Evolutionary conservation across 2,329 filamentous ascomycete genomes (phyloP), one percentile per base, ranked within the genome.

Genomic region (Paraphaeosphaeria sporulosa): DNA sequence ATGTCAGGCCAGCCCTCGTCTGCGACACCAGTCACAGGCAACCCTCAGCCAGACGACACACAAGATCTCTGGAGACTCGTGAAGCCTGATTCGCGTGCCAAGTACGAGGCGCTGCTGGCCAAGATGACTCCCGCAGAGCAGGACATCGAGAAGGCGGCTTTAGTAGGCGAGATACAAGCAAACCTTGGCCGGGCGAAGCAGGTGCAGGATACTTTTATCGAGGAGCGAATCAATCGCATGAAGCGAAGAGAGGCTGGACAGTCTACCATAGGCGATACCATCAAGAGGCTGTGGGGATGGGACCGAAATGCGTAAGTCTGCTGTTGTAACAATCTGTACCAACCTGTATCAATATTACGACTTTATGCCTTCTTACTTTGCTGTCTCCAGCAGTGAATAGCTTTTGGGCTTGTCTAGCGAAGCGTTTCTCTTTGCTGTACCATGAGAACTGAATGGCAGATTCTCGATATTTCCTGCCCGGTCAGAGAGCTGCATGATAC

Each of bases 211-310:
- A 67, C 72, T 3, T 76, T 76, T 25, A 58, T 77, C 12, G 71
- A 75, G 59, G 74, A 77, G 62, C 69, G 74, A 4, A 71, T 76
- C 57, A 70, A 70, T 25, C 69, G 75, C 19, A 71, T 76, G 69
- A 72, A 76, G 69, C 67, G 72, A 57, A 74, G 64, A 58, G 72
- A 77, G 54, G 64, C 70, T 15, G 76, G 76, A 0, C 73, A 76
- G 57, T 71, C 73, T 4, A 78, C 76, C 0, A 65, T 79, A 55
- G 76, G 76, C 10, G 76, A 78, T 64, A 74, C 65, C 3, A 75
- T 79, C 25, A 79, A 79, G 57, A 69, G 65, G 10, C 66, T 68
- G 57, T 78, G 76, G 75, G 76, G 76, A 2, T 77, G 76, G 76
- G 69, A 62, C 43, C 73, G 62, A 25, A 40, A 42, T 4, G 30